A percentile compares a stretch with the other conserved stretches of the same genome.
phyloP scores from a whole-genome alignment of 306 rosid genomes.

The Abrus precatorius region DNA sequence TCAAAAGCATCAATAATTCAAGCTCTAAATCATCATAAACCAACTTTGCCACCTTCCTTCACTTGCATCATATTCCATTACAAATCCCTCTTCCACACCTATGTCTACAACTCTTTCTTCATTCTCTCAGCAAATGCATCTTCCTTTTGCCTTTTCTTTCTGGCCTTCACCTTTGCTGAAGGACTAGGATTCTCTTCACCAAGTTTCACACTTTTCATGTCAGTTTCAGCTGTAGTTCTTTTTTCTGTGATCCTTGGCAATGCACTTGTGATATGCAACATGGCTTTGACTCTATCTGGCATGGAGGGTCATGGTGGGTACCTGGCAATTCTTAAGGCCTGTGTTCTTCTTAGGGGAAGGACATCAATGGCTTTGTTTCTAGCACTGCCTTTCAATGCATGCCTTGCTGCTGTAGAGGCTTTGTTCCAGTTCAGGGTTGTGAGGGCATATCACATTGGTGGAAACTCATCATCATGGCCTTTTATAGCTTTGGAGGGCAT shows the following conservation, averaged over 20 bases:
- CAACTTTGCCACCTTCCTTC: slow-evolving; percentile 46
- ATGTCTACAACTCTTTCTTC: slow-evolving; percentile 60
- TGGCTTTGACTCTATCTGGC: slow-evolving; percentile 75
- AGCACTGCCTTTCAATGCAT: slow-evolving; percentile 68
- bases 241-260: slow-evolving; percentile 82
- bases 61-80: slow-evolving; percentile 55
- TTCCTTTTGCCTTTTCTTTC: slow-evolving; percentile 62
- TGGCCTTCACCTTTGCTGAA: slow-evolving; percentile 62
- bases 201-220: slow-evolving; percentile 51
- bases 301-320: slow-evolving; percentile 72
- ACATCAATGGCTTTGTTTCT: slow-evolving; percentile 72
- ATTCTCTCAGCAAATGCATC: slow-evolving; percentile 80
- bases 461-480: slow-evolving; percentile 42
- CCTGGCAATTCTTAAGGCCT: slow-evolving; percentile 75
- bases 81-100: slow-evolving; percentile 64
- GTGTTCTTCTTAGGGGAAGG: slow-evolving; percentile 76
- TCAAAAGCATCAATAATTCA: slow-evolving; percentile 74
- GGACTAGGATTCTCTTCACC: slow-evolving; percentile 61
- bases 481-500: slow-evolving; percentile 65
- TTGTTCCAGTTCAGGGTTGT: slow-evolving; percentile 78
- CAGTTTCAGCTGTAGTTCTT: slow-evolving; percentile 68
- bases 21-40: slow-evolving; percentile 54
- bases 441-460: slow-evolving; percentile 50
- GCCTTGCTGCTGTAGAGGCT: slow-evolving; percentile 78
- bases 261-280: slow-evolving; percentile 67